Evolutionary conservation across 371 early-diverging fungal genomes (phyloP), one percentile per base, ranked within the genome.

Genomic region (Mucor sp.): DNA sequence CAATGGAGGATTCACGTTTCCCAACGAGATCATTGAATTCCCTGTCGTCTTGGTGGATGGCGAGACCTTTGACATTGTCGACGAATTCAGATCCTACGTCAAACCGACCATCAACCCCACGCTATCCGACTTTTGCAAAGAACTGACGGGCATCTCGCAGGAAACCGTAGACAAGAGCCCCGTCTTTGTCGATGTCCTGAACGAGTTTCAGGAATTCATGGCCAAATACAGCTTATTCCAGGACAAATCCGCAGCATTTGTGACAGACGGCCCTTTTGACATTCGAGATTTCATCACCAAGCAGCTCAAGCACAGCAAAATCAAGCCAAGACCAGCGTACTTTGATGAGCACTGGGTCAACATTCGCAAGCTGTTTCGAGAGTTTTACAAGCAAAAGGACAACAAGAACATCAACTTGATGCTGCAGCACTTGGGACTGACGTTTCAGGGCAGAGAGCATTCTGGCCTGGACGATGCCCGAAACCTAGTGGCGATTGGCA

Each of bases 11-110:
- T 83, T 87, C 63, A 78, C 79, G 6, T 87, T 78, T 65, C 85
- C 85, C 0, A 89, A 91, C 79, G 94, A 95, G 71, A 92, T 95
- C 61, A 95, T 95, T 58, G 95, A 95, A 71, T 93, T 93, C 67
- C 95, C 95, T 21, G 85, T 92, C 19, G 84, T 93, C 1, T 72
- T 93, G 21, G 74, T 93, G 5, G 84, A 88, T 53, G 89, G 87
- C 12, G 65, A 74, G 4, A 88, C 83, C 0, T 79, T 85, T 58
- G 85, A 86, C 6, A 78, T 89, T 53, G 85, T 89, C 12, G 89
- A 84, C 68, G 87, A 89, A 64, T 95, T 90, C 72, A 88, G 89
- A 62, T 84, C 87, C 0, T 93, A 90, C 70, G 92, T 92, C 17
- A 79, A 86, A 62, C 95, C 95, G 9, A 74, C 70, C 4, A 68